Percentiles rank a stretch among this genome's conserved stretches.
Conservation (phyloP, 2,329 filamentous ascomycete species). For the Penicillium sp. region DNA sequence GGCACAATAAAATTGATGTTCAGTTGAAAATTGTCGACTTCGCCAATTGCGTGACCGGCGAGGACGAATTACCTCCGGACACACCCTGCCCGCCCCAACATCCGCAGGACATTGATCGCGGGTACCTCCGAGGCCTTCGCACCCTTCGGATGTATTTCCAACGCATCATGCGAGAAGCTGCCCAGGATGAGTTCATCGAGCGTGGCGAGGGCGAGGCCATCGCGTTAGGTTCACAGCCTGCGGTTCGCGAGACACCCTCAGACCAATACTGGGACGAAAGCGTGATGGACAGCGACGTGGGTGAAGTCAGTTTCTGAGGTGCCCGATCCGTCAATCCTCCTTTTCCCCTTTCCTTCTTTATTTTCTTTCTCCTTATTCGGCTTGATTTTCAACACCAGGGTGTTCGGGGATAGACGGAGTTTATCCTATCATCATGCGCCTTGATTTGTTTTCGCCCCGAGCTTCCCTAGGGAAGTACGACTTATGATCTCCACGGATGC, state of each 20-base stretch:
- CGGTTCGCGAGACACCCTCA: slow-evolving; percentile 29
- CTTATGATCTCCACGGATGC: slow-evolving; percentile 21
- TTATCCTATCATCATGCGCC: neutral
- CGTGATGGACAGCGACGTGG: slow-evolving; percentile 44
- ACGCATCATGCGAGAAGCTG: slow-evolving; percentile 77
- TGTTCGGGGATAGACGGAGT: slow-evolving; percentile 17
- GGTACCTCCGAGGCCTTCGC: slow-evolving; percentile 81
- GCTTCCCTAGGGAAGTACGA: slow-evolving; percentile 14
- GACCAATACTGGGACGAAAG: slow-evolving; percentile 42
- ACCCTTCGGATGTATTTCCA: slow-evolving; percentile 81
- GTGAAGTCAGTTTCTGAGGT: slow-evolving; percentile 44
- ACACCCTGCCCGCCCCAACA: slow-evolving; percentile 75
- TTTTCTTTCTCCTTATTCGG: slow-evolving; percentile 2
- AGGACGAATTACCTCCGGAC: slow-evolving; percentile 62
- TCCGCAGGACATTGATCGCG: slow-evolving; percentile 76
- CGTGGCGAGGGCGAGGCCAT: slow-evolving; percentile 44
- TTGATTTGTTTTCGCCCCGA: slow-evolving; percentile 1
- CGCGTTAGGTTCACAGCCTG: slow-evolving; percentile 34
- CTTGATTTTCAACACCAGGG: slow-evolving; percentile 8
- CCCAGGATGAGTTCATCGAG: slow-evolving; percentile 45
- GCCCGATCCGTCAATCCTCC: neutral
- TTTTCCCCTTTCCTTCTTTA: neutral
- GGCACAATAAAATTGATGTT: slow-evolving; percentile 42
- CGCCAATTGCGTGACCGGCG: slow-evolving; percentile 91
- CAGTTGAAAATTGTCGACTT: slow-evolving; percentile 98